Evolutionary conservation across 2,329 filamentous ascomycete genomes (phyloP), one percentile per base, ranked within the genome.

Genomic region (Westerdykella sp.): DNA sequence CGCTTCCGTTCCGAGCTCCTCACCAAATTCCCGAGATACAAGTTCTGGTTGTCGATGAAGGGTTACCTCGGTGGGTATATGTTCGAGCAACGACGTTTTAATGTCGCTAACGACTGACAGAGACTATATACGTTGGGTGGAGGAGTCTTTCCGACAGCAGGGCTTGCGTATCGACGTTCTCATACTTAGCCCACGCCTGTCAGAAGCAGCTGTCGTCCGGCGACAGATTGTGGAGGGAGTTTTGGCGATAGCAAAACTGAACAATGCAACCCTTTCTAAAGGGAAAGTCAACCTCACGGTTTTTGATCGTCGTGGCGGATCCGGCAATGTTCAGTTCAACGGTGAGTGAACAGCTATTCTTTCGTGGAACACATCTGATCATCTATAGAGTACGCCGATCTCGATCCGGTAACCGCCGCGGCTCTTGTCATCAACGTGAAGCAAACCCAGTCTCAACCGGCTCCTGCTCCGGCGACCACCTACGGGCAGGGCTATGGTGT

Each of bases 141-240:
- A 95, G 61, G 77, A 78, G 28, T 78, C 81, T 0, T 94, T 97
- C 63, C 75, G 78, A 45, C 75, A 78, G 28, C 81, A 83, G 42
- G 81, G 82, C 2, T 72, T 97, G 31, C 83, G 79, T 46, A 83
- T 84, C 12, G 85, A 94, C 56, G 82, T 89, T 15, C 83, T 95
- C 68, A 84, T 85, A 53, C 73, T 96, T 37, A 84, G 83, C 43
- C 82, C 87, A 23, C 81, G 85, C 16, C 80, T 94, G 37, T 79
- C 85, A 14, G 81, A 90, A 48, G 80, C 84, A 30, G 79, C 84
- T 5, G 82, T 95, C n/a, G 80, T 96, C 41, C 83, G 87, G 53
- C 78, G 86, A 41, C 88, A 95, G 62, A 86, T 94, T 31, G 72
- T 90, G 10, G 90, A 97, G 65, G 91, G 93, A 14, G 91, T 96